A percentile compares a stretch with the other conserved stretches of the same genome.
phyloP scores from a whole-genome alignment of 139 green algal genomes.

The Volvox africanus region DNA sequence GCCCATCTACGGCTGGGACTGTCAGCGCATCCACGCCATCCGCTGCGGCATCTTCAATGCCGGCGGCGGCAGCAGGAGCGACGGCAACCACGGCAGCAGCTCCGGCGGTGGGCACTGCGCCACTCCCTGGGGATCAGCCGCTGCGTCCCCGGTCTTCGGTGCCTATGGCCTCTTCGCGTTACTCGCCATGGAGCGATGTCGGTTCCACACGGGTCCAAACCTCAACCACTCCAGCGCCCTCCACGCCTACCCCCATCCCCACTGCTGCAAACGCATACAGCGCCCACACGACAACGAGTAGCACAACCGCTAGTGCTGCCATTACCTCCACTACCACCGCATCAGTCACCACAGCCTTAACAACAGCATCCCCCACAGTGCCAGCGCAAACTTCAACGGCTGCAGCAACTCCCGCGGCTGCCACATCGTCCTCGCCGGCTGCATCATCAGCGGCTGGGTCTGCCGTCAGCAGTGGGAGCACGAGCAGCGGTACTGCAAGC shows the following conservation, averaged over 20 bases:
- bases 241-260: background rate
- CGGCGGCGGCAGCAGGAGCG: background rate
- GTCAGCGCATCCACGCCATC: background rate
- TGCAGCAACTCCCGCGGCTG: background rate
- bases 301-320: background rate
- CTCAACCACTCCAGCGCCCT: background rate
- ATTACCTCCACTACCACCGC: background rate
- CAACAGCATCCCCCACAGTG: background rate
- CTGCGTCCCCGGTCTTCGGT: background rate
- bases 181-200: background rate
- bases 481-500: slow-evolving; percentile 16
- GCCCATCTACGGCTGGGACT: background rate
- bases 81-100: background rate
- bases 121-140: background rate
- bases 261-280: background rate
- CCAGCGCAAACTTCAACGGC: background rate
- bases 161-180: background rate
- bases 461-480: background rate
- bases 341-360: background rate
- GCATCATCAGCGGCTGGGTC: background rate
- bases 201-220: background rate
- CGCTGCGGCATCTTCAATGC: background rate
- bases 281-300: background rate
- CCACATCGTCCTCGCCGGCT: background rate
- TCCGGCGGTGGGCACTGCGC: background rate